Conservation (phyloP, 176 grass and related monocot species). For the Elaeis guineensis region DNA sequence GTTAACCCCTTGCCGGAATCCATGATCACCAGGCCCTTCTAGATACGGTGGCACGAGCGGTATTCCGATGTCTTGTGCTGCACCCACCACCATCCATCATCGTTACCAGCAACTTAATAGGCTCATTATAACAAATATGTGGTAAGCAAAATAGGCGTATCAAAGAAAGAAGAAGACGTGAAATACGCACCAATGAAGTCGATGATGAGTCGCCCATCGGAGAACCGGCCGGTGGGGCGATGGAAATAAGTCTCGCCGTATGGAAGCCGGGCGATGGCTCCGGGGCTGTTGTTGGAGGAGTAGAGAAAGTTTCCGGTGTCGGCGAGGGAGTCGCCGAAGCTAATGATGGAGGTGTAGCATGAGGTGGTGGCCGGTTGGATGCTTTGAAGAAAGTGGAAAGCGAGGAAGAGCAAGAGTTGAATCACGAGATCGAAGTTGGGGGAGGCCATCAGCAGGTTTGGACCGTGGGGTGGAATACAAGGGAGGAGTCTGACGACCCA, state of each 20-base stretch:
- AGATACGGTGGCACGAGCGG: conserved; percentile 32
- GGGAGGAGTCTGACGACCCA: too few relatives aligned
- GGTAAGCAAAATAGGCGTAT: neutral
- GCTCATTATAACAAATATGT: conserved; percentile 10
- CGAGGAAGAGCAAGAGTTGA: too few relatives aligned
- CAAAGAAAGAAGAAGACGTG: too few relatives aligned
- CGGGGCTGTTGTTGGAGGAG: neutral
- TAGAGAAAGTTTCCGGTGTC: conserved; percentile 50
- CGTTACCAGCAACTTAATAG: too few relatives aligned
- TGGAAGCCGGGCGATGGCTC: conserved; percentile 16
- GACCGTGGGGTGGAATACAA: too few relatives aligned
- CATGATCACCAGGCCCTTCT: conserved; percentile 8
- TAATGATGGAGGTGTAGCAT: conserved; percentile 50
- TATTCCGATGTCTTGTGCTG: conserved; percentile 44
- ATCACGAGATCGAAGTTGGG: too few relatives aligned
- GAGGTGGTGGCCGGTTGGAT: neutral
- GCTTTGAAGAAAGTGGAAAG: neutral
- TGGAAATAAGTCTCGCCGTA: conserved; percentile 64
- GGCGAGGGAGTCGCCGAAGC: conserved; percentile 61
- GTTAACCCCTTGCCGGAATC: conserved; percentile 45
- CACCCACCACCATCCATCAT: neutral
- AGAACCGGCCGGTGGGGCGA: conserved; percentile 30
- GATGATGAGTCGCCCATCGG: conserved; percentile 46
- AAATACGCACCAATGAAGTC: conserved; percentile 51
- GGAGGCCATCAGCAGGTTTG: too few relatives aligned